Evolutionary conservation across 306 rosid species (phyloP).

Genomic region (Bauhinia variegata): DNA sequence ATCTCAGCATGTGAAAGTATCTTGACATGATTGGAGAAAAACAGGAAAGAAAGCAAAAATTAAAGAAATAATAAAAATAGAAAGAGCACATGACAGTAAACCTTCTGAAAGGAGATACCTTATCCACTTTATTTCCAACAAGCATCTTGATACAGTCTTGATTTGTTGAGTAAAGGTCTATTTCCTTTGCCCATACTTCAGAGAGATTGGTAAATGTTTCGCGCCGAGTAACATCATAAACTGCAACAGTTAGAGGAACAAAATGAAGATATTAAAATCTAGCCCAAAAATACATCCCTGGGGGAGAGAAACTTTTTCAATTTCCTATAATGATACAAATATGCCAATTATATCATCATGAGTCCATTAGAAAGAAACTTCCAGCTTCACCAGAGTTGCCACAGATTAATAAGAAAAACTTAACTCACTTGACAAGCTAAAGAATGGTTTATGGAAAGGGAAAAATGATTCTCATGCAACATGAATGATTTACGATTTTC

Average conservation of each 20-base stretch:
- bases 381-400: slow-evolving; percentile 21
- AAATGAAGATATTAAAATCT: slow-evolving; percentile 28
- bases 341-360: slow-evolving; percentile 1
- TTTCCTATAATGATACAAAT: slow-evolving; percentile 27
- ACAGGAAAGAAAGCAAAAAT: slow-evolving; percentile 1
- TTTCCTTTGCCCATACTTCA: slow-evolving; percentile 95
- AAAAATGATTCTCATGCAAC: slow-evolving; percentile 3
- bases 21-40: slow-evolving; percentile 15
- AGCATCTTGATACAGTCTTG: slow-evolving; percentile 98
- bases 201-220: slow-evolving; percentile 92
- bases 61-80: background rate
- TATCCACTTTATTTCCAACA: slow-evolving; percentile 96
- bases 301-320: slow-evolving; percentile 8
- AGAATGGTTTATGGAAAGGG: background rate
- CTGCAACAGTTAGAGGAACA: slow-evolving; percentile 45
- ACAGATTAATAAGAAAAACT: slow-evolving; percentile 5
- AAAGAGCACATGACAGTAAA: slow-evolving; percentile 13
- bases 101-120: slow-evolving; percentile 56
- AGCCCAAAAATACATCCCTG: slow-evolving; percentile 23
- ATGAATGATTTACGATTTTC: slow-evolving; percentile 18
- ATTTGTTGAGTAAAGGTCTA: slow-evolving; percentile 91
- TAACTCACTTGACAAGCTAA: slow-evolving; percentile 24
- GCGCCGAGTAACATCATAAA: slow-evolving; percentile 90
- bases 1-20: background rate
- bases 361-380: slow-evolving; percentile 13